phyloP scores from a whole-genome alignment of 768 basidiomycete genomes.

The Auricularia heimuer region DNA sequence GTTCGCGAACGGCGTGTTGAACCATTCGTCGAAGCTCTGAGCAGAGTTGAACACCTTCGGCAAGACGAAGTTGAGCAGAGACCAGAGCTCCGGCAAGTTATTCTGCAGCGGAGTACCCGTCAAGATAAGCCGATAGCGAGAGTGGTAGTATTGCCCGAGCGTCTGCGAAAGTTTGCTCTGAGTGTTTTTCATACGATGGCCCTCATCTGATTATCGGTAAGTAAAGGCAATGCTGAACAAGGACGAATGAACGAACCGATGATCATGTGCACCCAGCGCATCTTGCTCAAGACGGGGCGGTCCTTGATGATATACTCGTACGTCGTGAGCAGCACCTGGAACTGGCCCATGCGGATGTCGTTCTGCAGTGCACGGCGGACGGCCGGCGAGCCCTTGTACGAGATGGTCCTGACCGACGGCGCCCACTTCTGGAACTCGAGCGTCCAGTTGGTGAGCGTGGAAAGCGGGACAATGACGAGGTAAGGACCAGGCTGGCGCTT shows the following conservation, averaged over 20 bases:
- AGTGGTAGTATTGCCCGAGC: constrained; percentile 85
- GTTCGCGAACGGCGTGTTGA: constrained; percentile 98
- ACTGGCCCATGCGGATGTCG: constrained; percentile 69
- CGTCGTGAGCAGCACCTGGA: constrained; percentile 88
- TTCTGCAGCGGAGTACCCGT: constrained; percentile 96
- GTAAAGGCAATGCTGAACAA: neutral
- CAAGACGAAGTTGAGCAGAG: constrained; percentile 87
- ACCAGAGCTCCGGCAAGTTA: constrained; percentile 93
- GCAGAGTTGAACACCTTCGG: constrained; percentile 98
- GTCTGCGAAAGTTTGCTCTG: constrained; percentile 84
- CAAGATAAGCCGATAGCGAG: constrained; percentile 85
- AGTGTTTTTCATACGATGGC: constrained; percentile 96
- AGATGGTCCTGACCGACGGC: constrained; percentile 63
- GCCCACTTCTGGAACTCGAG: constrained; percentile 98
- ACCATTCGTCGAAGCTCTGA: constrained; percentile 99
- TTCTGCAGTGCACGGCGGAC: constrained; percentile 70
- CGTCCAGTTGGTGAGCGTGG: constrained; percentile 95
- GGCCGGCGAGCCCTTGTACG: constrained; percentile 87
- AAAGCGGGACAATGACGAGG: constrained; percentile 90
- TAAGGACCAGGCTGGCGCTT: constrained; percentile 91
- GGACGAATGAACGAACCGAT: constrained; percentile 46
- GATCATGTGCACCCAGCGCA: constrained; percentile 97
- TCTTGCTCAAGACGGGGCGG: constrained; percentile 77
- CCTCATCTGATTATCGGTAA: constrained; percentile 54
- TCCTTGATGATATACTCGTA: constrained; percentile 99